Base-by-base conservation (phyloP, 2,329 filamentous ascomycete genomes). In the Fusarium equiseti region DNA sequence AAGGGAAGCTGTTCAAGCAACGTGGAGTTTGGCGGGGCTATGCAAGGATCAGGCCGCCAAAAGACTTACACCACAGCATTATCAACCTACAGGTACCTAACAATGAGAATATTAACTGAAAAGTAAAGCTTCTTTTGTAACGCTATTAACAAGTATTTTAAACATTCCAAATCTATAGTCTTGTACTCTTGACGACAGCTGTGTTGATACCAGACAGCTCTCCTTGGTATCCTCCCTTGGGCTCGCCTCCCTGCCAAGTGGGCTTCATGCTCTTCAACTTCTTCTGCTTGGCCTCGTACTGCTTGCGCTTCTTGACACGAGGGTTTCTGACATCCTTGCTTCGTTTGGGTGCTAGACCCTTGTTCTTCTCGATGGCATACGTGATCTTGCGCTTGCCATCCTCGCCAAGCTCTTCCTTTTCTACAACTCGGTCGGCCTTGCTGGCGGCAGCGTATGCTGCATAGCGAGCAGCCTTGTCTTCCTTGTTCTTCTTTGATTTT, bases 251-350 rank as follows among this genome's bases (percentile, higher is more conserved):
- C 81, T 94, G 93, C 84, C 95, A 98, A 16, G 93, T 86, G 11
- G 92, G 88, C 84, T 92, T 93, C 85, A 95, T 93, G 78, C 92
- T 95, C 76, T 89, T 90, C 78, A 98, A 83, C 87, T 98, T 98
- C 92, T 98, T 98, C 88, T 95, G 92, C 88, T 97, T 98, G 81
- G 94, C 92, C 79, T 97, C 94, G 80, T 90, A 99, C 89, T 94
- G 94, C 89, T 94, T 94, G 82, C 94, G 90, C 91, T 98, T 98
- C 91, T 98, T 99, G 72, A 98, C 95, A 80, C 96, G 87, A 38
- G 96, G 95, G 83, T 99, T 99, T 70, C 95, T 87, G 63, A 94
- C 92, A 75, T 97, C 95, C 89, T 99, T 98, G 87, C 92, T 97
- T 70, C 95, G 87, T 81, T 92, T 91, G 49, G 95, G 94, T 63